Evolutionary conservation across 2,329 filamentous ascomycete genomes (phyloP).

Genomic region (Pleochaeta shiraiana): DNA sequence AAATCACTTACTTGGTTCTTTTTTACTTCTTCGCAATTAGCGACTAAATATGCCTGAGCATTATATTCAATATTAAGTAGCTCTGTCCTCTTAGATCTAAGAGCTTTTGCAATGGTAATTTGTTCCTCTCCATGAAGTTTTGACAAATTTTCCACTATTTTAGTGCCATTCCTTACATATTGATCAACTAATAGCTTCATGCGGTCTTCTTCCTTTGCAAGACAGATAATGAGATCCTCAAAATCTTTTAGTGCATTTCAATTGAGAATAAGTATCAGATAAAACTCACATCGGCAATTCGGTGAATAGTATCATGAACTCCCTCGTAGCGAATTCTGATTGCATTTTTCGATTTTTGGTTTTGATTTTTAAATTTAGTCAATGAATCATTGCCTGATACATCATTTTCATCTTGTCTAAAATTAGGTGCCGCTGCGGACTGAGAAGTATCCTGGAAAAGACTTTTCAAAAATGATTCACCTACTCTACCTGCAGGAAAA

Average conservation of each 20-base stretch:
- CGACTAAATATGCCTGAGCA: constrained; percentile 8
- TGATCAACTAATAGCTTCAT: constrained; percentile 14
- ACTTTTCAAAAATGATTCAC: too few relatives aligned
- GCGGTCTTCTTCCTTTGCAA: constrained; percentile 15
- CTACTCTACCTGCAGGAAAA: too few relatives aligned
- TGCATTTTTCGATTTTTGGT: constrained; percentile 13
- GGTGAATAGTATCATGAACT: constrained; percentile 12
- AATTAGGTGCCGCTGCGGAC: too few relatives aligned
- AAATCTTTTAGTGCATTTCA: constrained; percentile 8
- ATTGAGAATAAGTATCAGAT: neutral
- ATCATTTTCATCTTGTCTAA: neutral
- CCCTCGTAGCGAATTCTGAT: constrained; percentile 15
- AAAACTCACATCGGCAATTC: constrained; percentile 15
- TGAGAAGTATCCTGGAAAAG: too few relatives aligned
- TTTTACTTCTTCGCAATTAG: constrained; percentile 8
- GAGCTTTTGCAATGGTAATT: constrained; percentile 7
- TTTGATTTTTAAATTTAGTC: neutral
- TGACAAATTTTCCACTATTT: constrained; percentile 10
- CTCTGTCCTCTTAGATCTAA: constrained; percentile 9
- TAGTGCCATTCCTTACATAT: constrained; percentile 14
- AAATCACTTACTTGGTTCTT: constrained; percentile 7
- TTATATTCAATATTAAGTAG: constrained; percentile 10
- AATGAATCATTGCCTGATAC: neutral
- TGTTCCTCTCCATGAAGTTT: constrained; percentile 9
- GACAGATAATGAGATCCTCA: constrained; percentile 16